These are phyloP conservation scores for Russula sp. DNA, from an alignment of 768 basidiomycete genomes.

Conservation along the genomic window DNA sequence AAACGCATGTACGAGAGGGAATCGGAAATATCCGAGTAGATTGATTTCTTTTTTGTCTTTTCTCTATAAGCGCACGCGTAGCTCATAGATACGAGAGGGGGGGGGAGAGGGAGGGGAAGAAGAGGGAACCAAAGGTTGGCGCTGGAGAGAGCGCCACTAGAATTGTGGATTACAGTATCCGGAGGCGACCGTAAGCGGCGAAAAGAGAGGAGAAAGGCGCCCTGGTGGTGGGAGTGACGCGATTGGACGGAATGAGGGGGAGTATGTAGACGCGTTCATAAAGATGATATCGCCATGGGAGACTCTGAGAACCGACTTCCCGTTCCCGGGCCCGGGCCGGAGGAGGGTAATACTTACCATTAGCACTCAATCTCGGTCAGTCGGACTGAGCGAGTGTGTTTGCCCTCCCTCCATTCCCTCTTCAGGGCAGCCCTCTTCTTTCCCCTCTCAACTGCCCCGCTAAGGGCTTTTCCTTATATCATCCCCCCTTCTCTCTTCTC, in stretches of 20 bases:
- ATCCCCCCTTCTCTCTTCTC: conserved; percentile 8
- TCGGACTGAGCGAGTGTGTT: conserved; percentile 1
- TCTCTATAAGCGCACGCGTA: not conserved
- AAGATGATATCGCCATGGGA: conserved; percentile 14
- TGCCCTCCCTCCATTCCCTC: conserved; percentile 14
- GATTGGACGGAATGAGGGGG: not conserved
- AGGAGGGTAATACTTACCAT: not conserved
- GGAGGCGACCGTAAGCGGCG: conserved; percentile 17
- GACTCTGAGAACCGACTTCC: not conserved
- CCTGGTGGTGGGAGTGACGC: not conserved
- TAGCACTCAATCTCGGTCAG: conserved; percentile 11
- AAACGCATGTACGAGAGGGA: conserved; percentile 13
- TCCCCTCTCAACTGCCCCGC: conserved; percentile 14
- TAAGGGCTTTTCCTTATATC: conserved; percentile 15
- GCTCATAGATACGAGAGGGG: not conserved
- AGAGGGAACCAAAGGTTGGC: conserved; percentile 9
- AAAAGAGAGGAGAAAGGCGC: conserved; percentile 3
- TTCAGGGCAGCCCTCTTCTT: conserved; percentile 6
- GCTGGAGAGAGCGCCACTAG: conserved; percentile 15
- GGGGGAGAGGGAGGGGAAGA: not conserved
- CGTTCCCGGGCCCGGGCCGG: conserved; percentile 9
- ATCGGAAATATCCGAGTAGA: conserved; percentile 1
- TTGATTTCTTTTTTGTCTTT: not conserved
- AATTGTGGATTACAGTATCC: conserved; percentile 11
- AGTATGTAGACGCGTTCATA: conserved; percentile 5